Evolutionary conservation across 2,329 filamentous ascomycete genomes (phyloP), one percentile per base, ranked within the genome.

Genomic region (Lachnellula arida): DNA sequence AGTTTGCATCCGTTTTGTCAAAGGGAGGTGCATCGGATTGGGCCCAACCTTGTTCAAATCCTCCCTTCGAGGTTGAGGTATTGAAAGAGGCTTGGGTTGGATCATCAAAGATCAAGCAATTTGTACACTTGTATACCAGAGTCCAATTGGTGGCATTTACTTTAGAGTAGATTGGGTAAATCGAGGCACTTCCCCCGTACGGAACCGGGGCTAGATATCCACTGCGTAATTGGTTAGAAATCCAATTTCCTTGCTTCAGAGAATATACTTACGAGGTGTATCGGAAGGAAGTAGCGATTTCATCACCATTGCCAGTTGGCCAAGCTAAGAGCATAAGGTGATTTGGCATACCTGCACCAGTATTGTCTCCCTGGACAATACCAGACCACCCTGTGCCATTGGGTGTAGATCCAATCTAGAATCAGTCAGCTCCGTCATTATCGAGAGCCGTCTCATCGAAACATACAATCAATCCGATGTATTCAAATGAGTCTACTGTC

Each of bases 91-190:
- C 71, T 37, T 72, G 71, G 3, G 77, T 77, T 25, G 76, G 73
- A 42, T 81, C 74, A 61, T 79, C 71, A 78, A 81, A 84, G 1
- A 73, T 64, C 22, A 82, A 72, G 67, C 81, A 84, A 61, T 76
- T 75, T 61, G 84, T 70, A 70, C 86, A 89, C 47, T 82, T 78
- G 72, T 86, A 89, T n/a, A 87, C 77, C 48, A 87, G 67, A 46
- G 79, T 79, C 68, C 81, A 89, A 60, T 80, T 73, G 25, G 79
- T 82, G 15, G 75, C 74, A 63, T 79, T 85, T 55, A 87, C 74
- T 25, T 73, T 77, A 14, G 79, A 78, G 14, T 78, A 81, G 58
- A 88, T 80, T 60, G 84, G 78, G 0, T 81, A 85, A 23, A 88
- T 67, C 35, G 76, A 82, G 8, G 85, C 84, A 60, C 82, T 75